A percentile compares a stretch with the other conserved stretches of the same genome.
These are phyloP conservation scores for Solanum commersonii DNA, from an alignment of 257 asterid species.

Conservation along the genomic window DNA sequence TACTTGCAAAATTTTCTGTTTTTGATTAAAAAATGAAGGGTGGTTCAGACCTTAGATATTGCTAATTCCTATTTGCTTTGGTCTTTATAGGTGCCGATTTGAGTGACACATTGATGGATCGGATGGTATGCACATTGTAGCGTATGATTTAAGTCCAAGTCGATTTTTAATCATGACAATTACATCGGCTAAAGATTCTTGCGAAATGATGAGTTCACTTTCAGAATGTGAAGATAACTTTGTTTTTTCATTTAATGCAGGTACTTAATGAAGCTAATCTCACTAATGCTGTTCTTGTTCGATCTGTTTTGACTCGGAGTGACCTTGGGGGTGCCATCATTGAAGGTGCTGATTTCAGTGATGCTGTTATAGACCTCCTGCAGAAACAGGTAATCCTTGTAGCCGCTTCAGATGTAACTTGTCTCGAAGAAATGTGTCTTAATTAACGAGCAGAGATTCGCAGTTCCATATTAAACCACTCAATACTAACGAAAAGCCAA, in stretches of 20 bases:
- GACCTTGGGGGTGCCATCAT: slow-evolving; percentile 88
- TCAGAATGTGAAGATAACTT: neutral
- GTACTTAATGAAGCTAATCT: slow-evolving; percentile 89
- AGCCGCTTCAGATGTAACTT: neutral
- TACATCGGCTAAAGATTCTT: neutral
- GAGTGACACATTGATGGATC: slow-evolving; percentile 95
- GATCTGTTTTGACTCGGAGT: slow-evolving; percentile 89
- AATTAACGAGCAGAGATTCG: neutral
- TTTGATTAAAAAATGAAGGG: neutral
- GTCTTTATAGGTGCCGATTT: slow-evolving; percentile 71
- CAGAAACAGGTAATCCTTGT: slow-evolving; percentile 65
- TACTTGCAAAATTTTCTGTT: neutral
- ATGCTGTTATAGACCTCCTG: slow-evolving; percentile 75
- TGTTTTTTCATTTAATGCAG: slow-evolving; percentile 19
- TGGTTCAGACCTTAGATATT: neutral
- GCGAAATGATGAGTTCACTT: neutral
- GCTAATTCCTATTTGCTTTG: neutral
- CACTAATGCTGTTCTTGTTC: slow-evolving; percentile 74
- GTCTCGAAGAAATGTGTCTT: neutral
- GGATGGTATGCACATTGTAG: slow-evolving; percentile 53
- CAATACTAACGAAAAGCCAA: neutral
- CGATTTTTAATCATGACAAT: neutral
- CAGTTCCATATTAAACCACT: neutral
- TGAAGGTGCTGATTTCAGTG: slow-evolving; percentile 93
- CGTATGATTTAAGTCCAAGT: neutral